Percentiles rank a stretch among this genome's conserved stretches.
phyloP scores from a whole-genome alignment of 805 yeast species.

The Wickerhamiella parazyma region DNA sequence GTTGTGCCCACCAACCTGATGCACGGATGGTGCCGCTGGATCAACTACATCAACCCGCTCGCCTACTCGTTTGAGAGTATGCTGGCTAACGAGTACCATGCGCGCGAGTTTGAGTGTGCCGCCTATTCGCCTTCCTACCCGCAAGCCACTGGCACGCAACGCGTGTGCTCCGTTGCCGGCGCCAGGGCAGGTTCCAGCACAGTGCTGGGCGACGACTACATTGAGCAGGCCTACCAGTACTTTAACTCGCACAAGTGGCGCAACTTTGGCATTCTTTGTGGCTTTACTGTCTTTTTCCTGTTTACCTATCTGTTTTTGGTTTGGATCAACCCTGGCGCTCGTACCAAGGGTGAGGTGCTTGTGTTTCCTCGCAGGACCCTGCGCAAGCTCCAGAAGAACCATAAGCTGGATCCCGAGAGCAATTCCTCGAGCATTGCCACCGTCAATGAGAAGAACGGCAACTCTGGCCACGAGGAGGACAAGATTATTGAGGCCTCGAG shows the following conservation, averaged over 20 bases:
- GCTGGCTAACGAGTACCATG: slow-evolving; percentile 52
- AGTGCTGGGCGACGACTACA: slow-evolving; percentile 49
- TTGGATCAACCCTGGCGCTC: slow-evolving; percentile 22
- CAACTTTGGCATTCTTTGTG: slow-evolving; percentile 56
- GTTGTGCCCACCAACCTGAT: slow-evolving; percentile 45
- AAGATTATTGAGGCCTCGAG: slow-evolving; percentile 25
- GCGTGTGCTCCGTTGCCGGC: slow-evolving; percentile 51
- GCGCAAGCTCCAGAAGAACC: slow-evolving; percentile 9
- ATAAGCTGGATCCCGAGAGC: neutral
- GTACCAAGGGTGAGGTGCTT: slow-evolving; percentile 25
- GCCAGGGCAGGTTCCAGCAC: slow-evolving; percentile 37
- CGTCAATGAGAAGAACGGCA: slow-evolving; percentile 24
- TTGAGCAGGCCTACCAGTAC: slow-evolving; percentile 38
- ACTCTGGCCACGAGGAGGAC: slow-evolving; percentile 21
- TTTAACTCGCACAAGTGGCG: slow-evolving; percentile 58
- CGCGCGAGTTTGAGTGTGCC: slow-evolving; percentile 40
- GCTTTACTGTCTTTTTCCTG: slow-evolving; percentile 33
- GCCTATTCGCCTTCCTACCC: slow-evolving; percentile 44
- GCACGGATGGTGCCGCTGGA: slow-evolving; percentile 65
- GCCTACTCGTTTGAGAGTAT: slow-evolving; percentile 41
- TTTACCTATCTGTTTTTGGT: slow-evolving; percentile 25
- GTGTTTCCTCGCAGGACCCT: slow-evolving; percentile 18
- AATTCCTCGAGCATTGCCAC: slow-evolving; percentile 8
- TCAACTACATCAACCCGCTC: slow-evolving; percentile 44
- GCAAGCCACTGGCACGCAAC: slow-evolving; percentile 26